These are phyloP conservation scores for Microbotryum intermedium DNA, from an alignment of 1,284 basidiomycete genomes.

Conservation along the genomic window DNA sequence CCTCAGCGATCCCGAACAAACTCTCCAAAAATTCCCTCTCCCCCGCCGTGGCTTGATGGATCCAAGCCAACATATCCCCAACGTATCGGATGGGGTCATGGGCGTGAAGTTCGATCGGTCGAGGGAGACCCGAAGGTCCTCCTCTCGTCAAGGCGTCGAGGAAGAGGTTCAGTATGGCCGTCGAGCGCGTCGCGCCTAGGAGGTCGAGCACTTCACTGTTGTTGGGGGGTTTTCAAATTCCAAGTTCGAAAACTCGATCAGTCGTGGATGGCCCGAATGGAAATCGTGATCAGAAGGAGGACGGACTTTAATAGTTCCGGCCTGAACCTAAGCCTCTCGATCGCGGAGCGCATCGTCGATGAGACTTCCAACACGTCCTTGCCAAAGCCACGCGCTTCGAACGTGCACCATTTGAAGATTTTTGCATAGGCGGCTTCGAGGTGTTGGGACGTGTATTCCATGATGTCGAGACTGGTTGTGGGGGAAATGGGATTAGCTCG, in stretches of 20 bases:
- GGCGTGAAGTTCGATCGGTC: conserved; percentile 93
- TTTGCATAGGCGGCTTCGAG: conserved; percentile 86
- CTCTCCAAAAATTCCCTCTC: conserved; percentile 87
- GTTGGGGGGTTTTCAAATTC: not conserved
- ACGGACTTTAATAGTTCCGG: conserved; percentile 66
- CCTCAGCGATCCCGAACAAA: conserved; percentile 61
- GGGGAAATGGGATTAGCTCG: not conserved
- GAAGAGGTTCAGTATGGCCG: conserved; percentile 69
- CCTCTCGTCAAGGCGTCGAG: conserved; percentile 81
- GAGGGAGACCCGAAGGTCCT: conserved; percentile 73
- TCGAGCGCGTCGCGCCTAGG: conserved; percentile 72
- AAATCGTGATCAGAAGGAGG: not conserved
- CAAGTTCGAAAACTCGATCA: not conserved
- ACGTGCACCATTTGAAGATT: conserved; percentile 72
- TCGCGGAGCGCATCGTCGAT: conserved; percentile 59
- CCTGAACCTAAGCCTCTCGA: conserved; percentile 60
- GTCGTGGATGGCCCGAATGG: not conserved
- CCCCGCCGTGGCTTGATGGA: conserved; percentile 88
- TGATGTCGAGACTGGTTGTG: conserved; percentile 75
- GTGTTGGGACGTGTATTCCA: conserved; percentile 66
- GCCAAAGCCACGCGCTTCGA: conserved; percentile 75
- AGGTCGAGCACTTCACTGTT: conserved; percentile 66
- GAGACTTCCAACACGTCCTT: conserved; percentile 68
- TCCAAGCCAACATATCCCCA: conserved; percentile 98
- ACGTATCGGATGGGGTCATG: conserved; percentile 94